Conservation (phyloP, 805 yeast genomes). For the Sporopachydermia quercuum region DNA sequence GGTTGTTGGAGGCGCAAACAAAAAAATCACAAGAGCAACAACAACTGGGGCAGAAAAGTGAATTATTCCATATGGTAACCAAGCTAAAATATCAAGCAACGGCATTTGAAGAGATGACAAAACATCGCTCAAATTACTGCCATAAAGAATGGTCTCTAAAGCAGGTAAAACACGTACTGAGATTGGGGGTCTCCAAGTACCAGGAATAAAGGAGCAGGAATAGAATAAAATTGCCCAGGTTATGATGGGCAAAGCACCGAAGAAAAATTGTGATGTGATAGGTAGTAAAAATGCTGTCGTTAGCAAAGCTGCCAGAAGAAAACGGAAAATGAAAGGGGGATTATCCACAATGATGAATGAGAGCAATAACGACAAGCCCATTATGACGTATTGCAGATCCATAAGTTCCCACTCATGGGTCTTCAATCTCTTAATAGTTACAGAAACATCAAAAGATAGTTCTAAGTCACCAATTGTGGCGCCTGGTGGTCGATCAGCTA, state of each 20-base stretch:
- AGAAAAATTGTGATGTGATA: constrained; percentile 67
- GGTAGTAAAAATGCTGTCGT: constrained; percentile 47
- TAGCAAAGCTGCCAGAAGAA: constrained; percentile 25
- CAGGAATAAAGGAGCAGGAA: constrained; percentile 60
- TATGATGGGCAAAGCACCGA: constrained; percentile 68
- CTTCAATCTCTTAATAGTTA: constrained; percentile 26
- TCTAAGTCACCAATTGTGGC: constrained; percentile 16
- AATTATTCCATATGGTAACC: constrained; percentile 88
- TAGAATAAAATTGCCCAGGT: constrained; percentile 80
- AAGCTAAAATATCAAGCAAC: constrained; percentile 68
- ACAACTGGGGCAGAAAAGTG: constrained; percentile 89
- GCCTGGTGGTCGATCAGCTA: constrained; percentile 22
- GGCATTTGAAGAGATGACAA: constrained; percentile 59
- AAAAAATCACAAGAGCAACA: constrained; percentile 58
- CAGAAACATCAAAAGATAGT: constrained; percentile 20
- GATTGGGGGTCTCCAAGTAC: constrained; percentile 71
- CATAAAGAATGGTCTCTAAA: constrained; percentile 80
- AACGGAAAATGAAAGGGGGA: constrained; percentile 17
- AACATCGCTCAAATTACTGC: constrained; percentile 76
- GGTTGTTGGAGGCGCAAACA: constrained; percentile 86
- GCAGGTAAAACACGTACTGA: constrained; percentile 82
- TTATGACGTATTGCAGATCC: constrained; percentile 38
- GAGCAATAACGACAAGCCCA: constrained; percentile 34
- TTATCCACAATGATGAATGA: constrained; percentile 21
- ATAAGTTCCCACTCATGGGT: constrained; percentile 25